Evolutionary conservation across 805 yeast species (phyloP).

Genomic region (Ogataea nakhonphanomensis): DNA sequence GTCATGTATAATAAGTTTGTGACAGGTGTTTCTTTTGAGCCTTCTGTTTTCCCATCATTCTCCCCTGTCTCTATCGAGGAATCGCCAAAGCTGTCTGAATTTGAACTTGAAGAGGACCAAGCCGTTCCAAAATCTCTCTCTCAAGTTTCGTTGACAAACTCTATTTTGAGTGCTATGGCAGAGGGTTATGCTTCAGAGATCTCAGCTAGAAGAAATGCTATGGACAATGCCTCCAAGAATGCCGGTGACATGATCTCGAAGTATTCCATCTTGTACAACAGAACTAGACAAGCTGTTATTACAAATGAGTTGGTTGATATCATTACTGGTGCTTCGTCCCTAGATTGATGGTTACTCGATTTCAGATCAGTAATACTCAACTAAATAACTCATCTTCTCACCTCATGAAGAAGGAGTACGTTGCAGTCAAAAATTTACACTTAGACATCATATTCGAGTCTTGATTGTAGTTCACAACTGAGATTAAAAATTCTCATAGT

Average conservation of each 20-base stretch:
- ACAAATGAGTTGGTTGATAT: conserved; percentile 99
- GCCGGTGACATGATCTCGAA: conserved; percentile 98
- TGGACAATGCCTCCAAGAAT: conserved; percentile 99
- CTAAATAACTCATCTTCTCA: too few relatives aligned
- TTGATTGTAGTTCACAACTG: too few relatives aligned
- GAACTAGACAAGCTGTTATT: conserved; percentile 99
- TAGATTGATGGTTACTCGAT: conserved; percentile 50
- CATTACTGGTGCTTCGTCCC: conserved; percentile 98
- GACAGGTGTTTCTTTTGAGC: conserved; percentile 87
- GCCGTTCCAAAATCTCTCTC: conserved; percentile 64
- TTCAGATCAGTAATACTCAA: not conserved
- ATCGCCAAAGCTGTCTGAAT: conserved; percentile 82
- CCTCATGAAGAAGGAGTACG: too few relatives aligned
- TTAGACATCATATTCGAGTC: too few relatives aligned
- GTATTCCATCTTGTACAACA: conserved; percentile 97
- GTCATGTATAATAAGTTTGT: conserved; percentile 84
- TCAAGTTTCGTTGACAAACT: conserved; percentile 88
- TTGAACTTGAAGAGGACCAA: conserved; percentile 71
- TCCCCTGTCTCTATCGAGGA: conserved; percentile 68
- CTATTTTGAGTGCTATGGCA: conserved; percentile 86
- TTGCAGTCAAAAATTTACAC: too few relatives aligned
- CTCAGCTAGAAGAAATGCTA: conserved; percentile 98
- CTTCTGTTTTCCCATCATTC: conserved; percentile 64
- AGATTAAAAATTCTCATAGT: conserved; percentile 25
- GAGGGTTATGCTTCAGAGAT: conserved; percentile 98